Base-by-base conservation (phyloP, 371 early-diverging fungal species). In the Rozella allomycis region DNA sequence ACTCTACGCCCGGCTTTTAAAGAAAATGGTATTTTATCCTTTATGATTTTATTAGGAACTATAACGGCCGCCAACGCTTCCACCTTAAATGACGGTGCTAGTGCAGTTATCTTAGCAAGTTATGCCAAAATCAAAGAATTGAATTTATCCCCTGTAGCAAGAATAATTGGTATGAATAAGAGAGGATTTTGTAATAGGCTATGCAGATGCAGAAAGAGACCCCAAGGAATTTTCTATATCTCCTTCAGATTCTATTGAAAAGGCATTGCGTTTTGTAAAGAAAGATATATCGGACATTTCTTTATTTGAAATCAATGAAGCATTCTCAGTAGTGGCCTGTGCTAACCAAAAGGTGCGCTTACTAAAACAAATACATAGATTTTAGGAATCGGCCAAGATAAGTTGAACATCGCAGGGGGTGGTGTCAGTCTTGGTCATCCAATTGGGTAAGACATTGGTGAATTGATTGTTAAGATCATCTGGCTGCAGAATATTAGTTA, bases 391-490 rank as follows among this genome's bases (percentile, higher is more conserved):
- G 48, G 49, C 30, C 40, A 48, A 6, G 70, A 70, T 12, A 79
- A 79, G 38, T 72, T 93, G 41, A 97, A 97, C 42, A 61, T 79
- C 19, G 67, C 68, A 52, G 97, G 97, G 40, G 97, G 97, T 30
- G 91, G 93, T 30, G 93, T 94, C 20, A 83, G 86, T 1, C 62
- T 93, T 41, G 97, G 97, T 7, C 97, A 97, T 60, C 97, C 97
- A 31, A 67, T 97, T 25, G 94, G 94, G 10, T 82, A 82, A n/a
- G n/a, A n/a, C n/a, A n/a, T n/a, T n/a, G n/a, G n/a, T n/a, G n/a
- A n/a, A n/a, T n/a, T n/a, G n/a, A n/a, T n/a, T n/a, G n/a, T n/a
- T n/a, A n/a, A n/a, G n/a, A n/a, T n/a, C n/a, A 52, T 83, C 86
- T 4, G 97, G 97, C 26, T 82, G 86, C 21, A 60, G 97, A 42